These are phyloP conservation scores for Ceriops tagal DNA, from an alignment of 345 rosid genomes.

Conservation along the genomic window DNA sequence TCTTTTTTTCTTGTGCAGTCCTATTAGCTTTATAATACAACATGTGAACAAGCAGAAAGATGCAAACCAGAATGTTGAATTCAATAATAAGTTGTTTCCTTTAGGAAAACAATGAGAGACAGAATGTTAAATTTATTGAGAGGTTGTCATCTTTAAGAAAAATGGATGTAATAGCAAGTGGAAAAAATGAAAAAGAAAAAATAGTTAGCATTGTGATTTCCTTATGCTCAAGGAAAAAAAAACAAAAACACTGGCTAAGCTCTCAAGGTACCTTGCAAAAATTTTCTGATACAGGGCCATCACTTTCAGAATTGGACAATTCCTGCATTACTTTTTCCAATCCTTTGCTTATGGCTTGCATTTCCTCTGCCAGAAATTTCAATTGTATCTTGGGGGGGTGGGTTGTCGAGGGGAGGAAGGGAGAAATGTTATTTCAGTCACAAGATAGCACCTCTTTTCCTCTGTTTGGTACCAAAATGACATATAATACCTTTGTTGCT, in stretches of 20 bases:
- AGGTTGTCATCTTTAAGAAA: too few species aligned
- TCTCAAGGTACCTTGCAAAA: conserved; percentile 53
- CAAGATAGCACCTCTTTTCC: not conserved
- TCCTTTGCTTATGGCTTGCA: conserved; percentile 97
- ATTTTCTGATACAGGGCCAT: conserved; percentile 68
- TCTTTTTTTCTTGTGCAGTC: too few species aligned
- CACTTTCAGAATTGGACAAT: conserved; percentile 72
- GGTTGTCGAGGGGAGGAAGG: not conserved
- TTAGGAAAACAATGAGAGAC: not conserved
- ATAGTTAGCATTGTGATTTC: not conserved
- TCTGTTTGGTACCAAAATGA: not conserved
- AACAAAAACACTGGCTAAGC: not conserved
- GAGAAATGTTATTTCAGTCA: conserved; percentile 21
- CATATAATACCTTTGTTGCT: conserved; percentile 58
- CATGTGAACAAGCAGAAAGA: not conserved
- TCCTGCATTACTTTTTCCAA: conserved; percentile 89
- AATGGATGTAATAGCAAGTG: too few species aligned
- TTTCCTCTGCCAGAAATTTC: conserved; percentile 93
- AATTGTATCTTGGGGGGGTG: conserved; percentile 62
- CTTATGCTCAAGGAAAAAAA: not conserved
- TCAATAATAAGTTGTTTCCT: not conserved
- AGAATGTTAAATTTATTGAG: not conserved
- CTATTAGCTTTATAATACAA: not conserved
- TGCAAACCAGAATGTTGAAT: not conserved
- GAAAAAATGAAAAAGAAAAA: not conserved